Conservation (phyloP, 306 rosid species). For the Fagus sylvatica region DNA sequence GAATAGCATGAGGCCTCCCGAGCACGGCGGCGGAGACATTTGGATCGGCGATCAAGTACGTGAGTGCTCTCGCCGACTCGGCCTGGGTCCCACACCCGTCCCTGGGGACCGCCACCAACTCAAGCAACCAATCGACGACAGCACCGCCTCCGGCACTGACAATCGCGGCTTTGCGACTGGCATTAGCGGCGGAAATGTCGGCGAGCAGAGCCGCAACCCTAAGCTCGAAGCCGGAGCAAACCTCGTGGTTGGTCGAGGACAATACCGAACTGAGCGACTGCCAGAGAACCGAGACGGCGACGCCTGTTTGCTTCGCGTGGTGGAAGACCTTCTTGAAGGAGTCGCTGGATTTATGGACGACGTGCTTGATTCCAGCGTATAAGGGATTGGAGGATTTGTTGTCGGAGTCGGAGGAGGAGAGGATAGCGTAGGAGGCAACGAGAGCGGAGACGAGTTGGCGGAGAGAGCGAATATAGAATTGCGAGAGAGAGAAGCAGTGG, state of each 20-base stretch:
- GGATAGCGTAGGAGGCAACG: constrained; percentile 47
- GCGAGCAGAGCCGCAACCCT: constrained; percentile 90
- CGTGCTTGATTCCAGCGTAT: constrained; percentile 42
- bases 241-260: constrained; percentile 92
- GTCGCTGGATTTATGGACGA: constrained; percentile 45
- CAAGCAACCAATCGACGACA: constrained; percentile 94
- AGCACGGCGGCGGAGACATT: constrained; percentile 75
- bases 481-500: constrained; percentile 30
- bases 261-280: constrained; percentile 78
- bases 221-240: constrained; percentile 90
- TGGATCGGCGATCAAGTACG: constrained; percentile 87
- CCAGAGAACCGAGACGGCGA: constrained; percentile 80
- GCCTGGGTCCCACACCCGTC: constrained; percentile 77
- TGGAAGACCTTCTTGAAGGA: constrained; percentile 53
- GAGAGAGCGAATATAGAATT: constrained; percentile 48
- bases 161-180: constrained; percentile 71
- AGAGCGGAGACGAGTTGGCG: constrained; percentile 43
- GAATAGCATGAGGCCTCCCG: constrained; percentile 80
- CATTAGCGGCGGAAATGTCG: constrained; percentile 82
- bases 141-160: constrained; percentile 93
- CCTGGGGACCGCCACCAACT: constrained; percentile 73
- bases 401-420: constrained; percentile 33
- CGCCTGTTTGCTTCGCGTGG: constrained; percentile 70
- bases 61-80: constrained; percentile 92
- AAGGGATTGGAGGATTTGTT: constrained; percentile 38